Conservation (phyloP, 2,329 filamentous ascomycete genomes). For the Coniochaeta sp. region DNA sequence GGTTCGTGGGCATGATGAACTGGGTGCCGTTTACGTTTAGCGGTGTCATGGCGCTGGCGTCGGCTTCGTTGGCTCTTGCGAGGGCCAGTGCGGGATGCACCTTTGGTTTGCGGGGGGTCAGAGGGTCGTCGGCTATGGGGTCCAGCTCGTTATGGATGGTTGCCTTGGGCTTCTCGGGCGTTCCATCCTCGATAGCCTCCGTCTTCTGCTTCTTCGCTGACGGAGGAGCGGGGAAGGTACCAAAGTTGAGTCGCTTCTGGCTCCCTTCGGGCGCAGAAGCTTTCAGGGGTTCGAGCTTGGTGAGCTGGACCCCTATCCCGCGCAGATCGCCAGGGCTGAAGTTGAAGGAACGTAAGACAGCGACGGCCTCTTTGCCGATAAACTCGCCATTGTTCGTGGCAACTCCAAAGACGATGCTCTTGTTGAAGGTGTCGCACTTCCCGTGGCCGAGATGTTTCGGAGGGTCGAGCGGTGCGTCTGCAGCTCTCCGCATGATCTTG, state of each 20-base stretch:
- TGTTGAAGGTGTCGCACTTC: constrained; percentile 91
- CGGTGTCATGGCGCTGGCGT: constrained; percentile 54
- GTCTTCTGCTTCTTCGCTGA: constrained; percentile 28
- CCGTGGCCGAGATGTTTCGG: constrained; percentile 92
- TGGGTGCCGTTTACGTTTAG: constrained; percentile 82
- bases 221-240: constrained; percentile 34
- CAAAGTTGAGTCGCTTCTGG: constrained; percentile 73
- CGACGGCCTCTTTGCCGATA: constrained; percentile 76
- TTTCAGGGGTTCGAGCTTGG: constrained; percentile 79
- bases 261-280: constrained; percentile 57
- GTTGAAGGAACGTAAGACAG: constrained; percentile 70
- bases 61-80: constrained; percentile 37
- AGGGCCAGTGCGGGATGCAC: constrained; percentile 47
- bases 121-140: constrained; percentile 46
- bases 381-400: constrained; percentile 68
- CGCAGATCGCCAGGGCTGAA: constrained; percentile 90
- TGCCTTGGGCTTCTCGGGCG: constrained; percentile 23
- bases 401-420: constrained; percentile 74
- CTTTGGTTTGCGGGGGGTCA: constrained; percentile 45
- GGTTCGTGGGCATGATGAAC: constrained; percentile 79
- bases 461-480: constrained; percentile 83
- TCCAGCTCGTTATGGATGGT: constrained; percentile 28
- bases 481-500: constrained; percentile 85
- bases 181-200: constrained; percentile 41
- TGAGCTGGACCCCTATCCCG: constrained; percentile 88